A percentile compares a stretch with the other conserved stretches of the same genome.
Evolutionary conservation across 2,329 filamentous ascomycete species (phyloP).

Genomic region (Calonectria henricotiae): DNA sequence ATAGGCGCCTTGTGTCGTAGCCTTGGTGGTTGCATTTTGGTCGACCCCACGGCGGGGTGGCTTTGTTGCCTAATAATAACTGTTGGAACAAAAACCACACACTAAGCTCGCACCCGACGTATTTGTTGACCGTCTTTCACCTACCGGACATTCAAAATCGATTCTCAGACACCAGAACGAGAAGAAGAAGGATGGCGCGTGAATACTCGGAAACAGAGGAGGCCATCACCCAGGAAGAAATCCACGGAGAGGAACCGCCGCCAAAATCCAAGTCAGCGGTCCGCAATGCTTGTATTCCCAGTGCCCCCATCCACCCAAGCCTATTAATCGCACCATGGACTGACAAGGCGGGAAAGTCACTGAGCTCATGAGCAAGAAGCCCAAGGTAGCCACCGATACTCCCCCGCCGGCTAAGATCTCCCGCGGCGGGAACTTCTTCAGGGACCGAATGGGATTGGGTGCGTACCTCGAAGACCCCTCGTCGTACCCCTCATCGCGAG

Average conservation of each 20-base stretch:
- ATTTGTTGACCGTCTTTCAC: neutral
- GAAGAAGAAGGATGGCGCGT: conserved; percentile 47
- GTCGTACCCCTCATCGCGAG: conserved; percentile 72
- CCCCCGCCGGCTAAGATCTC: conserved; percentile 39
- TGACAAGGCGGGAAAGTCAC: conserved; percentile 42
- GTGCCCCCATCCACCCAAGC: conserved; percentile 2
- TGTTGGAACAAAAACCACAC: conserved; percentile 1
- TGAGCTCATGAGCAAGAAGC: conserved; percentile 60
- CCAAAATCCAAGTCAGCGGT: conserved; percentile 36
- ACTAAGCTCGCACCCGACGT: neutral
- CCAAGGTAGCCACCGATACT: conserved; percentile 52
- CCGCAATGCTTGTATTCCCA: conserved; percentile 63
- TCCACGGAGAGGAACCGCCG: conserved; percentile 55
- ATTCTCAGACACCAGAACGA: conserved; percentile 1
- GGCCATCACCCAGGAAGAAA: conserved; percentile 63
- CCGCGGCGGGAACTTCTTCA: conserved; percentile 58
- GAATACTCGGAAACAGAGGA: conserved; percentile 57
- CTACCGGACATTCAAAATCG: conserved; percentile 3
- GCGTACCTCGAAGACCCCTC: conserved; percentile 78
- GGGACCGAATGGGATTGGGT: conserved; percentile 75
- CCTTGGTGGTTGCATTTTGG: conserved; percentile 12
- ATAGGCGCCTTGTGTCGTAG: neutral
- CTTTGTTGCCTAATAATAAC: conserved; percentile 31
- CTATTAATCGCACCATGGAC: conserved; percentile 11
- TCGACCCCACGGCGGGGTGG: conserved; percentile 43